Conservation (phyloP, 169 alveolate species). For the Condylostoma magnum region DNA sequence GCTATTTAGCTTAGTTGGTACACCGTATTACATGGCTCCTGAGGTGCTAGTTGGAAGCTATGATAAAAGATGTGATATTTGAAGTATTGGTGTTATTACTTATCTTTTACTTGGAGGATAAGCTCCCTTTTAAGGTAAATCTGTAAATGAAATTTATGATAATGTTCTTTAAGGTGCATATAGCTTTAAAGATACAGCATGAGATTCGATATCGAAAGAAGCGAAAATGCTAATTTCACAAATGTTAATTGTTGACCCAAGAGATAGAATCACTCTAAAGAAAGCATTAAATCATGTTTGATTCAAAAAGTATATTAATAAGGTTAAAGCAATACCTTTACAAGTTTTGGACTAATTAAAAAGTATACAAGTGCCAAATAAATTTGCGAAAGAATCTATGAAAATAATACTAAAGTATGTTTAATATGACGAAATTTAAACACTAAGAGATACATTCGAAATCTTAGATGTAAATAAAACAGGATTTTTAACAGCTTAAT, state of each 20-base stretch:
- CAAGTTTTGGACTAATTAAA: no score
- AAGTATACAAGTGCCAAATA: no score
- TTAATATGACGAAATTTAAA: no score
- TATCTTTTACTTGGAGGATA: constrained; percentile 38
- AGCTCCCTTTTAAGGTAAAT: constrained; percentile 55
- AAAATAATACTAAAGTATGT: no score
- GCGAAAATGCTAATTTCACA: neutral
- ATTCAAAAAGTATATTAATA: neutral
- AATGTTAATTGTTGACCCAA: neutral
- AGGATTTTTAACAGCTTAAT: no score
- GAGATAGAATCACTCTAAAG: neutral
- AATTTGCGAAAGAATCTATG: no score
- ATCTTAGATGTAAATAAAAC: no score
- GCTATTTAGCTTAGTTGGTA: constrained; percentile 22
- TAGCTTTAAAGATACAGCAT: constrained; percentile 10
- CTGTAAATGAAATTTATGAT: constrained; percentile 36
- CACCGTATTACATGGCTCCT: constrained; percentile 37
- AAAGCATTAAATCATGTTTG: neutral
- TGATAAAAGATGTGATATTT: constrained; percentile 45
- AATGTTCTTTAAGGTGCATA: constrained; percentile 21
- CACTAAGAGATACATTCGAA: no score
- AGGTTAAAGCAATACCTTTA: neutral
- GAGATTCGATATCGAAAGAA: neutral
- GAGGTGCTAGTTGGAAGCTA: constrained; percentile 39
- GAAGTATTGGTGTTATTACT: constrained; percentile 43